Percentiles rank a stretch among this genome's conserved stretches.
These are phyloP conservation scores for Aspergillus campestris DNA, from an alignment of 495 filamentous ascomycete species.

Conservation along the genomic window DNA sequence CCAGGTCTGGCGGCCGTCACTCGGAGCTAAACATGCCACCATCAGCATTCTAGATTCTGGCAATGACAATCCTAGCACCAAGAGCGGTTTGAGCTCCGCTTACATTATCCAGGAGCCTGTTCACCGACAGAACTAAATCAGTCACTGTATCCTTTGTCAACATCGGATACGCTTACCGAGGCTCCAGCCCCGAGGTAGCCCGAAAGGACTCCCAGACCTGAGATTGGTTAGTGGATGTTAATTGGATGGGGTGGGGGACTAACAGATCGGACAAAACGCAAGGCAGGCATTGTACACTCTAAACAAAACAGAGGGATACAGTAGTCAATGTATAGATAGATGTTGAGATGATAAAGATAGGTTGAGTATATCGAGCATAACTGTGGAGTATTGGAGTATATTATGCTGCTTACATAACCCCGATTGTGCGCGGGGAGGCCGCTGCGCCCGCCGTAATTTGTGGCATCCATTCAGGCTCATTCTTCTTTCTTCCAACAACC, in stretches of 20 bases:
- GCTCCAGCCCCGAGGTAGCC: constrained; percentile 76
- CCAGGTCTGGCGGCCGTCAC: constrained; percentile 71
- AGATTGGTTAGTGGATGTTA: no score
- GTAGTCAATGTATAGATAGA: background rate
- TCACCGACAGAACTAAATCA: constrained; percentile 4
- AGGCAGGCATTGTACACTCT: constrained; percentile 39
- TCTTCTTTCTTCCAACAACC: constrained; percentile 2
- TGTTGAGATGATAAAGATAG: no score
- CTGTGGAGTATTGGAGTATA: no score
- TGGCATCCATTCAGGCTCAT: background rate
- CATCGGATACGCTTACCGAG: constrained; percentile 49
- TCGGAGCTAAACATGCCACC: constrained; percentile 48
- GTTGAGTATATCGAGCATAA: no score
- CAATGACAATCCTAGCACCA: background rate
- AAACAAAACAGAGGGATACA: background rate
- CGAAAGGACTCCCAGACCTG: constrained; percentile 80
- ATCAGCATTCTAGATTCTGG: constrained; percentile 4
- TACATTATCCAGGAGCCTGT: constrained; percentile 37
- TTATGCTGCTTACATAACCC: no score
- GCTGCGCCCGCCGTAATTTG: background rate
- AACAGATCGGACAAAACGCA: constrained; percentile 57
- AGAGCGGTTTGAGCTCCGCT: background rate
- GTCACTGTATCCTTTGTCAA: constrained; percentile 10
- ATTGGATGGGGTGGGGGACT: constrained; percentile 4
- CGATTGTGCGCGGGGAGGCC: no score